Evolutionary conservation across 176 grass and related monocot species (phyloP).

Genomic region (Oryza officinalis): DNA sequence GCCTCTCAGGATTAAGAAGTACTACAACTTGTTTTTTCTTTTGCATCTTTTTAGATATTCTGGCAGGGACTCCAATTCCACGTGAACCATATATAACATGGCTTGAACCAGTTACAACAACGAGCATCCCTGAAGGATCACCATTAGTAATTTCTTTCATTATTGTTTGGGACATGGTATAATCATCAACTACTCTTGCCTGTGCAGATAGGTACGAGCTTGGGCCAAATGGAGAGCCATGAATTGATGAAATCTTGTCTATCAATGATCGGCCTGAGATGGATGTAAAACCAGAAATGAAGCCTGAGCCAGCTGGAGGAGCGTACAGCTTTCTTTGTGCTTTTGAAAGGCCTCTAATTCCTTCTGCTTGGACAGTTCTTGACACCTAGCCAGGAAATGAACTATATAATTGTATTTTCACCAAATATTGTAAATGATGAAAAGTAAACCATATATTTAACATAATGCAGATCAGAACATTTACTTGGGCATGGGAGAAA

Average conservation of each 20-base stretch:
- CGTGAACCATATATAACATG: slow-evolving; percentile 91
- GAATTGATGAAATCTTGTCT: slow-evolving; percentile 74
- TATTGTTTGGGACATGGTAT: slow-evolving; percentile 91
- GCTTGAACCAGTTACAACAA: slow-evolving; percentile 90
- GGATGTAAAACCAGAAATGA: slow-evolving; percentile 98
- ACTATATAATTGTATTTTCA: slow-evolving; percentile 10
- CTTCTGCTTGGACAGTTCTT: slow-evolving; percentile 94
- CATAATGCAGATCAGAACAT: neutral
- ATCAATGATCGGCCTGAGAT: slow-evolving; percentile 78
- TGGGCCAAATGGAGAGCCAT: slow-evolving; percentile 65
- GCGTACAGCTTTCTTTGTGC: slow-evolving; percentile 70
- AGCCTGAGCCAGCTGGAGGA: slow-evolving; percentile 90
- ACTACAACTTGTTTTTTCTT: slow-evolving; percentile 96
- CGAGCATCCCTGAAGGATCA: slow-evolving; percentile 75
- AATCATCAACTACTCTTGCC: slow-evolving; percentile 95
- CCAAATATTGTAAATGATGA: slow-evolving; percentile 15
- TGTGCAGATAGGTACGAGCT: slow-evolving; percentile 92
- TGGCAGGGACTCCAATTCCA: slow-evolving; percentile 85
- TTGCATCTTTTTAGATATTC: slow-evolving; percentile 93
- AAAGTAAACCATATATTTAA: slow-evolving; percentile 27
- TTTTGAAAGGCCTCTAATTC: slow-evolving; percentile 86
- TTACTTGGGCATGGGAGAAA: neutral
- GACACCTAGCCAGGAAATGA: slow-evolving; percentile 63
- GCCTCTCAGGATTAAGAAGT: slow-evolving; percentile 97
- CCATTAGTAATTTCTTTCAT: slow-evolving; percentile 71